phyloP scores from a whole-genome alignment of 805 yeast species.

The Candida saitoana region DNA sequence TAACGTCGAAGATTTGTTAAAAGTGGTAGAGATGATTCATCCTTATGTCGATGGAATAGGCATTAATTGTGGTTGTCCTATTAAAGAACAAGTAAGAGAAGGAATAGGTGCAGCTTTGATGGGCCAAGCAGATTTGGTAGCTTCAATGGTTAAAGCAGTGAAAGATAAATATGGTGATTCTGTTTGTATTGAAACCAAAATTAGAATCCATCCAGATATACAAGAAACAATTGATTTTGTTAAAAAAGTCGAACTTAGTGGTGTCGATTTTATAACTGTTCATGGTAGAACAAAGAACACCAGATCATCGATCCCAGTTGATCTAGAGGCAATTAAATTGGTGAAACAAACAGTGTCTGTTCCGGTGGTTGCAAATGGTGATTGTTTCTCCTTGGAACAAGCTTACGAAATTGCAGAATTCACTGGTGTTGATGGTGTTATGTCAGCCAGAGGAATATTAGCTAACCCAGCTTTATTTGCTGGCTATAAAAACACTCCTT shows the following conservation, averaged over 20 bases:
- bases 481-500: constrained; percentile 71
- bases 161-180: constrained; percentile 67
- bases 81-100: constrained; percentile 87
- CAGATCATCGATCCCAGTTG: constrained; percentile 77
- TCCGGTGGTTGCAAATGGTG: constrained; percentile 98
- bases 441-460: constrained; percentile 90
- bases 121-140: constrained; percentile 74
- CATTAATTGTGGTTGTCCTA: constrained; percentile 96
- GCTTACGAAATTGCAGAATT: constrained; percentile 54
- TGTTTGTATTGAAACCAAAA: constrained; percentile 86
- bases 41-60: constrained; percentile 94
- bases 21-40: constrained; percentile 83
- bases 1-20: constrained; percentile 72
- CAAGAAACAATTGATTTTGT: constrained; percentile 72
- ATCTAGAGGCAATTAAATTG: constrained; percentile 72
- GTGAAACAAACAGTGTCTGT: constrained; percentile 53
- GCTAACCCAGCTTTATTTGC: constrained; percentile 85
- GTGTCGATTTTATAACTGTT: constrained; percentile 90
- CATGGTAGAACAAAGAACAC: constrained; percentile 90
- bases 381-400: constrained; percentile 69
- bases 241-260: constrained; percentile 70
- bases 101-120: constrained; percentile 97
- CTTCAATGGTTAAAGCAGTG: constrained; percentile 79
- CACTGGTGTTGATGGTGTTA: constrained; percentile 87
- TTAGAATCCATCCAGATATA: constrained; percentile 77